phyloP scores from a whole-genome alignment of 108 stramenopile genomes.

The Ochromonas danica region DNA sequence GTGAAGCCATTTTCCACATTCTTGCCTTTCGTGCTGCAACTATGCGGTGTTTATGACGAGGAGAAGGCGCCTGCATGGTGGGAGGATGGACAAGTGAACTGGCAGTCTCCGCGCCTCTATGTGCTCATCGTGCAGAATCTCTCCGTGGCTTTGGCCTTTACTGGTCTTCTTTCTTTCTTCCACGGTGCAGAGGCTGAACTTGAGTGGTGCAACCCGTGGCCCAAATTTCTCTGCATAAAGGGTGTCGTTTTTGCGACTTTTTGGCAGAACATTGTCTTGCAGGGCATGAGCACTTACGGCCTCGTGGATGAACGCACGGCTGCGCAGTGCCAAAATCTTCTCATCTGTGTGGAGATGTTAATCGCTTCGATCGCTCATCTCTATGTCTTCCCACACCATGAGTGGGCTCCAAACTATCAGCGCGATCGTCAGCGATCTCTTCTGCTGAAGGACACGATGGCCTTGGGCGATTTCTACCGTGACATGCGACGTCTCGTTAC shows the following conservation, averaged over 20 bases:
- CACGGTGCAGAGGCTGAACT: constrained; percentile 80
- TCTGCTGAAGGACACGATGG: constrained; percentile 26
- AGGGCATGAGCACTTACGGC: constrained; percentile 42
- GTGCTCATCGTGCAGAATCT: constrained; percentile 71
- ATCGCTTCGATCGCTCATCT: constrained; percentile 81
- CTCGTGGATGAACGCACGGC: constrained; percentile 66
- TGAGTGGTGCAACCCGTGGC: constrained; percentile 78
- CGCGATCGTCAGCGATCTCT: constrained; percentile 36
- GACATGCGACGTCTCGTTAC: no score
- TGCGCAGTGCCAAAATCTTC: constrained; percentile 76
- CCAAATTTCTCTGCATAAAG: constrained; percentile 82
- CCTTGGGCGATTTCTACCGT: not conserved
- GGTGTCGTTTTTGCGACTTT: constrained; percentile 86
- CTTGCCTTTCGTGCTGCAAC: constrained; percentile 63
- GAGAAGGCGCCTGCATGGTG: not conserved
- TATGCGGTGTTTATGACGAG: not conserved
- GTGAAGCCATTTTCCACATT: constrained; percentile 70
- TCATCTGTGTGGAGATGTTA: constrained; percentile 91
- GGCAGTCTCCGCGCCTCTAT: constrained; percentile 71
- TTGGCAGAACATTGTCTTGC: constrained; percentile 65
- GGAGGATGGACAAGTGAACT: constrained; percentile 60
- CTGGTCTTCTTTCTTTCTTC: constrained; percentile 82
- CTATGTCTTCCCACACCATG: constrained; percentile 84
- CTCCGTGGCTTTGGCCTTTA: constrained; percentile 78
- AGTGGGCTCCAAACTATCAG: constrained; percentile 80